These are phyloP conservation scores for Auriscalpium vulgare DNA, from an alignment of 768 basidiomycete genomes.

Conservation along the genomic window DNA sequence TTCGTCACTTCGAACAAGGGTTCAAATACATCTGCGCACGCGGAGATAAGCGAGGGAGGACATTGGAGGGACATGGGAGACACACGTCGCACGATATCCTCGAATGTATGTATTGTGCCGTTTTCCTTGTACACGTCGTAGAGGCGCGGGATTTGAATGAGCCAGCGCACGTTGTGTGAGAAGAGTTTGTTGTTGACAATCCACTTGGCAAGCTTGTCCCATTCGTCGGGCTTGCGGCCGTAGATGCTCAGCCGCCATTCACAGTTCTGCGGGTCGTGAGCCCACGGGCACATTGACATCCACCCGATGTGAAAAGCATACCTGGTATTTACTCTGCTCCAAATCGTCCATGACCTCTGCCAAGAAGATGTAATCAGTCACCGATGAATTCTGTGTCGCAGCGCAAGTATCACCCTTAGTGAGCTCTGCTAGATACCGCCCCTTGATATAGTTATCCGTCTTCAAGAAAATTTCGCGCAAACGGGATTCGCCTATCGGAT, in stretches of 20 bases:
- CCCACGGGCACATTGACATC: background rate
- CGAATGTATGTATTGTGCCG: slow-evolving; percentile 77
- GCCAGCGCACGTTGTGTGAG: slow-evolving; percentile 97
- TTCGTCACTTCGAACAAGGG: slow-evolving; percentile 96
- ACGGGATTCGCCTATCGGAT: slow-evolving; percentile 91
- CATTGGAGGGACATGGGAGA: slow-evolving; percentile 9
- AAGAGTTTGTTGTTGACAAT: slow-evolving; percentile 86
- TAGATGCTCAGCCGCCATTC: slow-evolving; percentile 98
- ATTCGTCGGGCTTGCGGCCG: slow-evolving; percentile 74
- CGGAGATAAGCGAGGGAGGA: background rate
- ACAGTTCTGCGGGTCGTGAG: slow-evolving; percentile 51
- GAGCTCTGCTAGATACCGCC: slow-evolving; percentile 89
- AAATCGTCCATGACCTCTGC: slow-evolving; percentile 96
- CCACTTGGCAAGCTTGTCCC: slow-evolving; percentile 99
- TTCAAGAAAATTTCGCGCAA: slow-evolving; percentile 96
- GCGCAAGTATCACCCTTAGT: slow-evolving; percentile 58
- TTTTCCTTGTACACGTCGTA: slow-evolving; percentile 94
- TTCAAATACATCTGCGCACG: slow-evolving; percentile 69
- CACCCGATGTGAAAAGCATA: slow-evolving; percentile 21
- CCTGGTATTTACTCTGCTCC: slow-evolving; percentile 98
- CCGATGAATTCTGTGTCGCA: background rate
- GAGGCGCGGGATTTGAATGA: slow-evolving; percentile 89
- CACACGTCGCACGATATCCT: slow-evolving; percentile 86
- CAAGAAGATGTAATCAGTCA: background rate
- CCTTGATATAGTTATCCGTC: slow-evolving; percentile 91